These are phyloP conservation scores for Cyathus striatus DNA, from an alignment of 768 basidiomycete genomes.

Conservation along the genomic window DNA sequence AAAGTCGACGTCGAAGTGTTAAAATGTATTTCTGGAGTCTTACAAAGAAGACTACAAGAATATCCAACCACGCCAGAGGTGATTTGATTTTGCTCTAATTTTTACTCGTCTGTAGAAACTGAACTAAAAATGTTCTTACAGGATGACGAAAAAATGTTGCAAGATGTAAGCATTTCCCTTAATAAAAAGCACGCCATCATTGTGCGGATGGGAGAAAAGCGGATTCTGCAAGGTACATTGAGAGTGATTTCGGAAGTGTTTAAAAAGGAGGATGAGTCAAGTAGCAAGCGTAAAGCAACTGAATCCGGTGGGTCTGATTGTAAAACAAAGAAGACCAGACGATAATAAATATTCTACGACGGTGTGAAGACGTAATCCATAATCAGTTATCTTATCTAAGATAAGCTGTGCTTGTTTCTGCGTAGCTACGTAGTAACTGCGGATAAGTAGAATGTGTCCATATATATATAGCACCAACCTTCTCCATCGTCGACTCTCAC, in stretches of 20 bases:
- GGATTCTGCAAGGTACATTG: conserved; percentile 42
- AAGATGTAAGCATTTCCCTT: conserved; percentile 24
- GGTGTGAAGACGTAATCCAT: background rate
- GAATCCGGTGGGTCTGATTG: conserved; percentile 4
- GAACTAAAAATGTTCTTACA: conserved; percentile 6
- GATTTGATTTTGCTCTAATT: conserved; percentile 20
- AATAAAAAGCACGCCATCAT: conserved; percentile 60
- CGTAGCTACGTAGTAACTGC: background rate
- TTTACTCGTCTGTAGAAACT: background rate
- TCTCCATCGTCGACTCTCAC: no score
- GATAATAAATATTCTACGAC: background rate
- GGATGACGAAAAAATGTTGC: conserved; percentile 49
- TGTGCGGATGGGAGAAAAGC: conserved; percentile 79
- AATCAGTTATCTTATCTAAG: background rate
- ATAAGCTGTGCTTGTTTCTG: background rate
- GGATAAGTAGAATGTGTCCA: no score
- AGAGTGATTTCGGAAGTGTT: no score
- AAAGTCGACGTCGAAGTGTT: conserved; percentile 46
- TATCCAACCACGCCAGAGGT: conserved; percentile 65
- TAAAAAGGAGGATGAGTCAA: conserved; percentile 1
- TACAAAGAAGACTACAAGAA: conserved; percentile 43
- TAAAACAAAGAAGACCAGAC: conserved; percentile 3
- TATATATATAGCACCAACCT: no score
- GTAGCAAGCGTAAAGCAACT: background rate
- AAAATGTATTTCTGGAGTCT: conserved; percentile 39